phyloP scores from a whole-genome alignment of 768 basidiomycete species.

The Boletus eberwhitei region DNA sequence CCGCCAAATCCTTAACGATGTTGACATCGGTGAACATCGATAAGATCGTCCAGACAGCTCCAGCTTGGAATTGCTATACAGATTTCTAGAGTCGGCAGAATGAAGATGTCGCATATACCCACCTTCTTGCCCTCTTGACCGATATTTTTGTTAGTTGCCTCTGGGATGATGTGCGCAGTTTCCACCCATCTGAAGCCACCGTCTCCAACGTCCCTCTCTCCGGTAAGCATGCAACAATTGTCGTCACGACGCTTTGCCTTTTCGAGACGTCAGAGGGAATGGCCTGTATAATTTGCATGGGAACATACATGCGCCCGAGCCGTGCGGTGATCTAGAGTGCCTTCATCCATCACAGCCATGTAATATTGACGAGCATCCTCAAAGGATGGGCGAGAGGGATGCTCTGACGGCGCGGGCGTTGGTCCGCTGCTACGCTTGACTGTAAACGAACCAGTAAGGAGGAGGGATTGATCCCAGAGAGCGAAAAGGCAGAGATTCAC shows the following conservation, averaged over 20 bases:
- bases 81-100: too few species aligned
- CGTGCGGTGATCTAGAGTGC: neutral
- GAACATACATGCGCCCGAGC: neutral
- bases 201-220: neutral
- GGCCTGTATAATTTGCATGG: neutral
- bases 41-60: neutral
- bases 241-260: neutral
- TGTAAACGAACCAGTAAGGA: neutral
- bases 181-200: neutral
- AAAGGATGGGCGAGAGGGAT: neutral
- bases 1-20: neutral
- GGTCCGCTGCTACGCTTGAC: neutral
- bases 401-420: neutral
- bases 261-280: neutral
- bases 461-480: too few species aligned
- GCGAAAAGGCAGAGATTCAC: neutral
- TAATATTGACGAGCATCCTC: neutral
- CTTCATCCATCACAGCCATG: neutral
- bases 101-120: too few species aligned
- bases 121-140: neutral
- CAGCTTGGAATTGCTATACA: too few species aligned
- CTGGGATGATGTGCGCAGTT: neutral
- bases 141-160: neutral
- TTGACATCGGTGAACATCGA: neutral
- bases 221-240: neutral